Evolutionary conservation across 1,284 basidiomycete genomes (phyloP).

Genomic region (Sparassis latifolia): DNA sequence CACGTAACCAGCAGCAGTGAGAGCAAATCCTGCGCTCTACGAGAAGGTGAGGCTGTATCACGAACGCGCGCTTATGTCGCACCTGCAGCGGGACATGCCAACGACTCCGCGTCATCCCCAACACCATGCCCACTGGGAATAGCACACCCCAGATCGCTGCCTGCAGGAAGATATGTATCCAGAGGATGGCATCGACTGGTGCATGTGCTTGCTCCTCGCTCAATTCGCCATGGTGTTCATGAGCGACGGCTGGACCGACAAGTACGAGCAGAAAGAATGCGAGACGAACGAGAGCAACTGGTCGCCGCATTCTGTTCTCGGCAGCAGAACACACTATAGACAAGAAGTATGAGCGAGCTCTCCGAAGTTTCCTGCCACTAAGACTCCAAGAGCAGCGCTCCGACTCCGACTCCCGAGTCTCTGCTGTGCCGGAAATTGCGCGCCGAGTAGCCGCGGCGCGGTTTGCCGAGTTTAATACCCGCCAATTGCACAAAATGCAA

Average conservation of each 20-base stretch:
- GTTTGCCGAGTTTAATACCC: too few relatives aligned
- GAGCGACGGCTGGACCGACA: conserved; percentile 31
- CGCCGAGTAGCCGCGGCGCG: too few relatives aligned
- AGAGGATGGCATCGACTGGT: conserved; percentile 74
- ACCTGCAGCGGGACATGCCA: conserved; percentile 88
- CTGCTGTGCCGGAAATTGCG: too few relatives aligned
- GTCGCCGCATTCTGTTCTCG: not conserved
- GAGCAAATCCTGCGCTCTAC: conserved; percentile 58
- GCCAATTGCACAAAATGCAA: too few relatives aligned
- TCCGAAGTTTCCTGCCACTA: too few relatives aligned
- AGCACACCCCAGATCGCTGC: conserved; percentile 74
- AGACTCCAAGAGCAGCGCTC: too few relatives aligned
- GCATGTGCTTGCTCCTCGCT: conserved; percentile 58
- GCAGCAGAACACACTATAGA: too few relatives aligned
- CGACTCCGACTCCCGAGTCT: too few relatives aligned
- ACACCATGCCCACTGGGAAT: conserved; percentile 84
- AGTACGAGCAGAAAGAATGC: conserved; percentile 6
- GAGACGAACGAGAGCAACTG: not conserved
- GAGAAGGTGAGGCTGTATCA: conserved; percentile 4
- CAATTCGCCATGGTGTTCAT: conserved; percentile 54
- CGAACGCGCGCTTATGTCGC: not conserved
- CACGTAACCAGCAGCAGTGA: conserved; percentile 68
- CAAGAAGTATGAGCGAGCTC: too few relatives aligned
- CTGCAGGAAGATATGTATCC: conserved; percentile 76
- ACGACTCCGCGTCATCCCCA: conserved; percentile 71